Evolutionary conservation across 1,284 basidiomycete species (phyloP).

Genomic region (Termitomyces sp.): DNA sequence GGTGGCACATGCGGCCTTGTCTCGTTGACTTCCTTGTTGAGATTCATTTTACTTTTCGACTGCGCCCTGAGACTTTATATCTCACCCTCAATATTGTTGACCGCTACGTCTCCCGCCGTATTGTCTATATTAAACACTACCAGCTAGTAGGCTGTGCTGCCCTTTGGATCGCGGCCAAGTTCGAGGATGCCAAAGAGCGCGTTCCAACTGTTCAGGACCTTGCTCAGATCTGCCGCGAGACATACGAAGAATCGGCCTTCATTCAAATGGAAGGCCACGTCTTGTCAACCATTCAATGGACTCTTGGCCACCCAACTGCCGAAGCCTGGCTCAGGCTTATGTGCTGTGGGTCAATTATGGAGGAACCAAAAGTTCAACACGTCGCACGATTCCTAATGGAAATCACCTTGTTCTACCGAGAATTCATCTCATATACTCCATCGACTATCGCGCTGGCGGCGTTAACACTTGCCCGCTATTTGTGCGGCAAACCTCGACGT

Average conservation of each 20-base stretch:
- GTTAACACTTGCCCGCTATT: conserved; percentile 83
- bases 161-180: conserved; percentile 98
- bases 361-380: conserved; percentile 88
- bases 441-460: conserved; percentile 87
- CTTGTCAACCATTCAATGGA: conserved; percentile 94
- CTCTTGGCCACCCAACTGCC: conserved; percentile 94
- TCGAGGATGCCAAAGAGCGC: conserved; percentile 98
- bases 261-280: conserved; percentile 98
- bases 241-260: conserved; percentile 95
- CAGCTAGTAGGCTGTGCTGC: conserved; percentile 98
- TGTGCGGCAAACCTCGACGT: conserved; percentile 74
- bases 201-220: conserved; percentile 95
- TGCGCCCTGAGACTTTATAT: conserved; percentile 97
- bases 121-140: conserved; percentile 99
- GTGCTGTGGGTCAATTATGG: conserved; percentile 66
- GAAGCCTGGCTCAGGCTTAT: conserved; percentile 92
- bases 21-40: conserved; percentile 99
- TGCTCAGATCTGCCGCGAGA: conserved; percentile 89
- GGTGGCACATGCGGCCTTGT: conserved; percentile 98
- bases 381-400: conserved; percentile 98
- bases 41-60: conserved; percentile 94
- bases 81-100: conserved; percentile 99
- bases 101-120: conserved; percentile 96
- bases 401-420: conserved; percentile 94
- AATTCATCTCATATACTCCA: conserved; percentile 84